These are phyloP conservation scores for Starmerella powellii DNA, from an alignment of 805 yeast species.

Conservation along the genomic window DNA sequence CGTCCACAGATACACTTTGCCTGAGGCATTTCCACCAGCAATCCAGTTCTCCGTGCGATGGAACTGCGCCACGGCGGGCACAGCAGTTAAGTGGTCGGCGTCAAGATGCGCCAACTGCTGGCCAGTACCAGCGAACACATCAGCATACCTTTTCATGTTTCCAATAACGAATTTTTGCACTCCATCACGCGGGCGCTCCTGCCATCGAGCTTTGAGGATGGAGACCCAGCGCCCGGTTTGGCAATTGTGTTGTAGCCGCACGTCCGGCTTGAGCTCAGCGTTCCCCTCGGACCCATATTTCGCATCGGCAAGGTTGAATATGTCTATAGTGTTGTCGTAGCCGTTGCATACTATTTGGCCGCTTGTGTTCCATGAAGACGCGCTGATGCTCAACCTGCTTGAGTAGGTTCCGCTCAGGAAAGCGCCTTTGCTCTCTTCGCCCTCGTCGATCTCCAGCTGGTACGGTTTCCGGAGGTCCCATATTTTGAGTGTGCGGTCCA, in stretches of 20 bases:
- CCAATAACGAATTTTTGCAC: slow-evolving; percentile 79
- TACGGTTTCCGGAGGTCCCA: slow-evolving; percentile 62
- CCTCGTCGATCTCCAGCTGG: slow-evolving; percentile 16
- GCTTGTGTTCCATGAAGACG: slow-evolving; percentile 68
- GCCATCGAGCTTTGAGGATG: slow-evolving; percentile 82
- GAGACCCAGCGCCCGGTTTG: slow-evolving; percentile 97
- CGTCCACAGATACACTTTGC: slow-evolving; percentile 56
- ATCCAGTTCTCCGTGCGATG: slow-evolving; percentile 85
- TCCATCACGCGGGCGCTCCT: slow-evolving; percentile 53
- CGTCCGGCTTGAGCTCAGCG: slow-evolving; percentile 40
- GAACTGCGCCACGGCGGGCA: slow-evolving; percentile 78
- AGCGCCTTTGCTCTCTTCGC: slow-evolving; percentile 12
- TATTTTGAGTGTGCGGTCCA: slow-evolving; percentile 69
- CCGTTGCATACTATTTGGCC: slow-evolving; percentile 78
- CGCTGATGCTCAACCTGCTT: slow-evolving; percentile 70
- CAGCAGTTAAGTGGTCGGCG: slow-evolving; percentile 59
- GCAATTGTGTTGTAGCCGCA: slow-evolving; percentile 73
- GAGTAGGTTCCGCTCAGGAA: slow-evolving; percentile 44
- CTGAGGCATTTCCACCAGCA: slow-evolving; percentile 90
- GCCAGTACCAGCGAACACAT: slow-evolving; percentile 68
- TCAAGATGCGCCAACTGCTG: slow-evolving; percentile 64
- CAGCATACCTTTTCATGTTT: slow-evolving; percentile 82
- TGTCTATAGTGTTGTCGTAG: slow-evolving; percentile 70
- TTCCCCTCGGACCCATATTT: slow-evolving; percentile 13
- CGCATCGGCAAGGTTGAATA: slow-evolving; percentile 45